phyloP scores from a whole-genome alignment of 805 yeast genomes.

The Yarrowia sp. region DNA sequence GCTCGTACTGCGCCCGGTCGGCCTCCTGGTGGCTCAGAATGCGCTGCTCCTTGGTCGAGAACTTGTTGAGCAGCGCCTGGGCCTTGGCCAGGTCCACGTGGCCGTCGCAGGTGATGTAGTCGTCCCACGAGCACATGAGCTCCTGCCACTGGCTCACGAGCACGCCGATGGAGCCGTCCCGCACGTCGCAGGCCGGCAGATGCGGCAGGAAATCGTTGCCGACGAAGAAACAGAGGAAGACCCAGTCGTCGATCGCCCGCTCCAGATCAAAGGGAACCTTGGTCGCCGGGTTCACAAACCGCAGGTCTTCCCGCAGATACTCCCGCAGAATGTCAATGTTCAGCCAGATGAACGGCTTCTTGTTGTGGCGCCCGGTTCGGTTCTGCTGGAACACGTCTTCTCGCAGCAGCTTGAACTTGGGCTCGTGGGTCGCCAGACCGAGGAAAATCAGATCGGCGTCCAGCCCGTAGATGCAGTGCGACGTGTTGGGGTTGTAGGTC shows the following conservation, averaged over 20 bases:
- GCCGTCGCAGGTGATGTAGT: constrained; percentile 92
- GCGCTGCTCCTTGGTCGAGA: constrained; percentile 77
- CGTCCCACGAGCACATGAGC: constrained; percentile 66
- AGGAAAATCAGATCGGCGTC: constrained; percentile 97
- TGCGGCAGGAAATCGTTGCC: constrained; percentile 99
- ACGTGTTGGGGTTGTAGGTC: constrained; percentile 86
- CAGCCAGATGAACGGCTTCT: constrained; percentile 92
- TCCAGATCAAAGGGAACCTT: constrained; percentile 71
- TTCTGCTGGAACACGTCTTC: constrained; percentile 88
- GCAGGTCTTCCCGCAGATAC: constrained; percentile 82
- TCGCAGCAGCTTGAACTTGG: constrained; percentile 89
- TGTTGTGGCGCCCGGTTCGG: constrained; percentile 58
- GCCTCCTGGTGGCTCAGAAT: constrained; percentile 70
- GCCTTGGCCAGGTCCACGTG: constrained; percentile 75
- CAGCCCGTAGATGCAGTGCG: constrained; percentile 95
- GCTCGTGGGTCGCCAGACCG: constrained; percentile 97
- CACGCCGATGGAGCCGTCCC: constrained; percentile 90
- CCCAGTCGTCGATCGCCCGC: constrained; percentile 98
- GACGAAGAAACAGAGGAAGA: constrained; percentile 96
- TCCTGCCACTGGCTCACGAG: constrained; percentile 85
- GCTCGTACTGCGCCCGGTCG: constrained; percentile 18
- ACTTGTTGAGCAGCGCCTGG: constrained; percentile 66
- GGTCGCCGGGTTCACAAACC: constrained; percentile 71
- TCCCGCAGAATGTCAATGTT: constrained; percentile 88
- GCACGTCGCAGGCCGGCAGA: constrained; percentile 89